phyloP scores from a whole-genome alignment of 768 basidiomycete genomes.

The Suillus subaureus region DNA sequence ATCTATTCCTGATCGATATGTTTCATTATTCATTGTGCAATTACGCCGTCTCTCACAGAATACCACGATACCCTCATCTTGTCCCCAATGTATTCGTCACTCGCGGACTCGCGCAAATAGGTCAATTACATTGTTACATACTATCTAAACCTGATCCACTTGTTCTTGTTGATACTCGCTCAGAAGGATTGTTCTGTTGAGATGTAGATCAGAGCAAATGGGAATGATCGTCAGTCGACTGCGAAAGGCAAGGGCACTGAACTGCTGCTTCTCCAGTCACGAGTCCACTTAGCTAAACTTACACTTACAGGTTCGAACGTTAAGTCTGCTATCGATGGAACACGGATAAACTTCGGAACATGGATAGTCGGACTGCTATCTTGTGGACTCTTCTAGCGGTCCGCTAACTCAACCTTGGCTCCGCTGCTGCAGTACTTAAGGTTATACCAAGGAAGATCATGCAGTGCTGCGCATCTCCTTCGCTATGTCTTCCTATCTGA shows the following conservation, averaged over 20 bases:
- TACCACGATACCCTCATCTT: slow-evolving; percentile 38
- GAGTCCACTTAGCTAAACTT: not conserved
- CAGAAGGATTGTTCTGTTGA: slow-evolving; percentile 23
- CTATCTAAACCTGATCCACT: slow-evolving; percentile 20
- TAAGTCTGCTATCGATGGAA: not conserved
- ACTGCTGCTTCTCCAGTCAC: not conserved
- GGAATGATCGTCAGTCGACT: not conserved
- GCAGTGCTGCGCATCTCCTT: not conserved
- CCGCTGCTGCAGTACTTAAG: not conserved
- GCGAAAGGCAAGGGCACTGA: not conserved
- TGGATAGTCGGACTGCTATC: slow-evolving; percentile 2
- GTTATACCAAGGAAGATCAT: not conserved
- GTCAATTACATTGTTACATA: slow-evolving; percentile 19
- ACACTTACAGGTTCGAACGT: not conserved
- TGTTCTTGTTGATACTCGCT: slow-evolving; percentile 13
- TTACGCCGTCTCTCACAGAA: slow-evolving; percentile 27
- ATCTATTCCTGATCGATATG: slow-evolving; percentile 32
- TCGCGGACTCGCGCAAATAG: slow-evolving; percentile 25
- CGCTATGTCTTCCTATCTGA: slow-evolving; percentile 45
- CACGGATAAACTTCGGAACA: slow-evolving; percentile 19
- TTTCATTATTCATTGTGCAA: slow-evolving; percentile 32
- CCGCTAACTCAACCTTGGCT: slow-evolving; percentile 12
- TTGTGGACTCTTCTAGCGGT: slow-evolving; percentile 6
- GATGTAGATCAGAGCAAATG: slow-evolving; percentile 13
- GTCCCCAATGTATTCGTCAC: slow-evolving; percentile 29